phyloP scores from a whole-genome alignment of 2,329 filamentous ascomycete species.

The Fusarium kyushuense region DNA sequence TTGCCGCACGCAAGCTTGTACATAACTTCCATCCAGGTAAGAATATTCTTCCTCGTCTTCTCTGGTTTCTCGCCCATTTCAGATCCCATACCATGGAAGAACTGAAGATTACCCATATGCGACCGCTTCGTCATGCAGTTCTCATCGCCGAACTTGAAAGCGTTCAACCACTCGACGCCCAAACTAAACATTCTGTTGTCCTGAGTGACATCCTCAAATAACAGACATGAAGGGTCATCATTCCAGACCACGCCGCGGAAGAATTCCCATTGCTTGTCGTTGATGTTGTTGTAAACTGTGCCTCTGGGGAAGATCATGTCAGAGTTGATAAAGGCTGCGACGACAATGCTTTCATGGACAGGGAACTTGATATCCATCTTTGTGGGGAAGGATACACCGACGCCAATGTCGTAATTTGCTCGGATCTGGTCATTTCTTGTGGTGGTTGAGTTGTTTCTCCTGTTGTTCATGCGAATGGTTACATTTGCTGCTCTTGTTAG shows the following conservation, averaged over 20 bases:
- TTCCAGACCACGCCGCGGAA: constrained; percentile 36
- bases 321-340: constrained; percentile 30
- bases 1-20: constrained; percentile 33
- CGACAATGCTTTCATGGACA: constrained; percentile 28
- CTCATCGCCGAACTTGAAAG: constrained; percentile 28
- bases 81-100: constrained; percentile 33
- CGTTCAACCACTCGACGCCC: constrained; percentile 19
- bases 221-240: constrained; percentile 30
- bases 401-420: constrained; percentile 27
- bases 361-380: constrained; percentile 28
- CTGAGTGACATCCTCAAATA: constrained; percentile 19
- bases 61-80: constrained; percentile 21
- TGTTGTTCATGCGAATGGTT: constrained; percentile 18
- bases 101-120: constrained; percentile 36
- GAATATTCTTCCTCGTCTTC: constrained; percentile 10
- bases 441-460: rapidly evolving
- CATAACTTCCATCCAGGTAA: constrained; percentile 36
- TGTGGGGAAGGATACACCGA: constrained; percentile 17
- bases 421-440: background rate
- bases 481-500: constrained; percentile 16
- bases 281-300: constrained; percentile 37
- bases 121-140: constrained; percentile 33
- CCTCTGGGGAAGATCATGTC: constrained; percentile 28
- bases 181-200: constrained; percentile 30
- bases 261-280: constrained; percentile 33